Evolutionary conservation across 257 asterid genomes (phyloP).

Genomic region (Buddleja alternifolia): DNA sequence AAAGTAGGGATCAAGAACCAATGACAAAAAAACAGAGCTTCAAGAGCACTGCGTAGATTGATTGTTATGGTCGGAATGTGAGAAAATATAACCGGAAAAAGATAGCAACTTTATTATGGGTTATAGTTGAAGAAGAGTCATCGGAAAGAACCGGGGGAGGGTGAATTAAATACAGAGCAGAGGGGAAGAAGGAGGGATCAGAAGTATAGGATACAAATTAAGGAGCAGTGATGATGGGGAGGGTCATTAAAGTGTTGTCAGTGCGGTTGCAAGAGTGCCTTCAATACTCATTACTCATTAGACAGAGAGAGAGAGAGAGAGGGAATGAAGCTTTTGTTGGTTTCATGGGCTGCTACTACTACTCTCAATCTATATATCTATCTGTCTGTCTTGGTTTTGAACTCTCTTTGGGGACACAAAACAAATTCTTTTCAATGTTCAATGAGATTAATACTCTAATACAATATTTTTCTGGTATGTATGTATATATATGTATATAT

Average conservation of each 20-base stretch:
- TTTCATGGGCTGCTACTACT: too few relatives aligned
- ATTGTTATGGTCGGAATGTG: constrained; percentile 16
- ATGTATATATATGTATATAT: too few relatives aligned
- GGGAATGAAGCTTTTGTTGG: constrained; percentile 28
- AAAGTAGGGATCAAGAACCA: neutral
- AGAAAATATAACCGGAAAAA: constrained; percentile 1
- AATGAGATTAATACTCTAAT: neutral
- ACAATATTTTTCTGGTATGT: too few relatives aligned
- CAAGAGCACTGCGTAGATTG: neutral
- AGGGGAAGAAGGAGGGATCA: neutral
- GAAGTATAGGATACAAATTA: constrained; percentile 32
- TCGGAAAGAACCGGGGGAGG: constrained; percentile 25
- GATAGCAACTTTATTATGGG: neutral
- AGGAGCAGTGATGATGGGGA: constrained; percentile 34
- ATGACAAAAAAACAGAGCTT: constrained; percentile 3
- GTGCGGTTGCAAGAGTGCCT: constrained; percentile 48
- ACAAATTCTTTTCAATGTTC: constrained; percentile 25
- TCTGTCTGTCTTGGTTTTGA: constrained; percentile 28
- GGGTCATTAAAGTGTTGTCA: constrained; percentile 46
- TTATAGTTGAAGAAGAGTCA: constrained; percentile 16
- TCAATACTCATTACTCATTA: constrained; percentile 33
- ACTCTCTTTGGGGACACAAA: neutral
- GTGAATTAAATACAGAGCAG: constrained; percentile 23
- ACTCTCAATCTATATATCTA: too few relatives aligned
- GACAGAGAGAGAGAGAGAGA: constrained; percentile 13